These are phyloP conservation scores for Peribolospora kevripleyi DNA, from an alignment of 768 basidiomycete species.

Conservation along the genomic window DNA sequence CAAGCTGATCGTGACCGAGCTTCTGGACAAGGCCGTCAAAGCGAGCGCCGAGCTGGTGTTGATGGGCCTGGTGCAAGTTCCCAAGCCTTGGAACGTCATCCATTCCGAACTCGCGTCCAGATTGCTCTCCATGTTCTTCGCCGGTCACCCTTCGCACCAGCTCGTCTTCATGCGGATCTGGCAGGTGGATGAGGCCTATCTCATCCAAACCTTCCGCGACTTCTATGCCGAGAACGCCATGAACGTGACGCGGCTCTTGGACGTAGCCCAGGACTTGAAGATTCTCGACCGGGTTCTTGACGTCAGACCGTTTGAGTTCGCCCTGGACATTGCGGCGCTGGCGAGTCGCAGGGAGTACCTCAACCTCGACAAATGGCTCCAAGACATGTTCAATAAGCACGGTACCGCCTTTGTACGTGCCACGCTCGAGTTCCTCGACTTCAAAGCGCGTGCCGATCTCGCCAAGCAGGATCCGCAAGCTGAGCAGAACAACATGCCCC, in stretches of 20 bases:
- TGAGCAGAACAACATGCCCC: constrained; percentile 57
- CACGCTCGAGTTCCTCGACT: constrained; percentile 64
- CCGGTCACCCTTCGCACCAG: constrained; percentile 80
- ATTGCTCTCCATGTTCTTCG: constrained; percentile 67
- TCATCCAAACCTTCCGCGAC: constrained; percentile 67
- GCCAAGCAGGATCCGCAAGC: constrained; percentile 37
- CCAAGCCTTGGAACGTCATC: constrained; percentile 66
- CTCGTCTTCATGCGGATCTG: constrained; percentile 91
- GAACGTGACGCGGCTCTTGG: constrained; percentile 80
- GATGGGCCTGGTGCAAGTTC: constrained; percentile 73
- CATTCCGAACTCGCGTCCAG: constrained; percentile 67
- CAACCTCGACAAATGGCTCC: constrained; percentile 90
- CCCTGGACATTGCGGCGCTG: constrained; percentile 77
- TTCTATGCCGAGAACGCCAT: constrained; percentile 79
- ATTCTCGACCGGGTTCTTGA: constrained; percentile 81
- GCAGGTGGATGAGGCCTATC: constrained; percentile 65
- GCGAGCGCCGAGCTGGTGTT: constrained; percentile 83
- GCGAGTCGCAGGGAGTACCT: constrained; percentile 82
- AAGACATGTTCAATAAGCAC: constrained; percentile 57
- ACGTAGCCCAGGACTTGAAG: constrained; percentile 89
- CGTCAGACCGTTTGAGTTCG: constrained; percentile 57
- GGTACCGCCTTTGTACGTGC: constrained; percentile 68
- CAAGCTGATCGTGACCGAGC: constrained; percentile 52
- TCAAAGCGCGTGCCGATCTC: constrained; percentile 67
- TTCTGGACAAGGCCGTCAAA: constrained; percentile 81